These are phyloP conservation scores for Neonectria hederae DNA, from an alignment of 2,329 filamentous ascomycete genomes.

Conservation along the genomic window DNA sequence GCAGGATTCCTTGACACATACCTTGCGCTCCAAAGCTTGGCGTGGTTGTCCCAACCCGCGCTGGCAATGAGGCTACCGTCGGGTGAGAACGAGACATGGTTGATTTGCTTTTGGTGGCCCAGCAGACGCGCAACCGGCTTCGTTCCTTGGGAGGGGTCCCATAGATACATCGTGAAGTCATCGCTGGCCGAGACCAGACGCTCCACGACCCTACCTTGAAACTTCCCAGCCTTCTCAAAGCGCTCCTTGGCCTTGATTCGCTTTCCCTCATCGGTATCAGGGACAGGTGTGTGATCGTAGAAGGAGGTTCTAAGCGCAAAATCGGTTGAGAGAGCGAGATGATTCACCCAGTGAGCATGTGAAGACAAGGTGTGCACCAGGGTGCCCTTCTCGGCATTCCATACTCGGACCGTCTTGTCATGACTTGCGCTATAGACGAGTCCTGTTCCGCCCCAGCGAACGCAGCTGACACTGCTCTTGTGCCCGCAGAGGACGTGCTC, in stretches of 20 bases:
- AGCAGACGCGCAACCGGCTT: constrained; percentile 89
- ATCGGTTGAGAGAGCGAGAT: constrained; percentile 92
- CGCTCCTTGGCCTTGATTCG: constrained; percentile 78
- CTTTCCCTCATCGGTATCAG: constrained; percentile 75
- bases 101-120: constrained; percentile 97
- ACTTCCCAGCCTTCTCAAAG: constrained; percentile 84
- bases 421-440: constrained; percentile 86
- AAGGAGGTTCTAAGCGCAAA: constrained; percentile 87
- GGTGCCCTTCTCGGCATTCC: constrained; percentile 82
- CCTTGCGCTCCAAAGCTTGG: constrained; percentile 87
- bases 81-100: constrained; percentile 93
- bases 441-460: constrained; percentile 93
- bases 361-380: constrained; percentile 80
- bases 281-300: constrained; percentile 81
- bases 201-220: constrained; percentile 81
- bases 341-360: constrained; percentile 96
- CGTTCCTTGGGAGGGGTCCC: constrained; percentile 80
- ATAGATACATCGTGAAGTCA: constrained; percentile 96
- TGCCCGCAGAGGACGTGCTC: constrained; percentile 89
- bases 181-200: constrained; percentile 90
- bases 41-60: constrained; percentile 91
- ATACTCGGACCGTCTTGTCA: constrained; percentile 92
- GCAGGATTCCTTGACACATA: constrained; percentile 50
- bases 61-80: constrained; percentile 90
- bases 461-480: constrained; percentile 87